Evolutionary conservation across 768 basidiomycete species (phyloP), one percentile per base, ranked within the genome.

Genomic region (Kwoniella europaea): DNA sequence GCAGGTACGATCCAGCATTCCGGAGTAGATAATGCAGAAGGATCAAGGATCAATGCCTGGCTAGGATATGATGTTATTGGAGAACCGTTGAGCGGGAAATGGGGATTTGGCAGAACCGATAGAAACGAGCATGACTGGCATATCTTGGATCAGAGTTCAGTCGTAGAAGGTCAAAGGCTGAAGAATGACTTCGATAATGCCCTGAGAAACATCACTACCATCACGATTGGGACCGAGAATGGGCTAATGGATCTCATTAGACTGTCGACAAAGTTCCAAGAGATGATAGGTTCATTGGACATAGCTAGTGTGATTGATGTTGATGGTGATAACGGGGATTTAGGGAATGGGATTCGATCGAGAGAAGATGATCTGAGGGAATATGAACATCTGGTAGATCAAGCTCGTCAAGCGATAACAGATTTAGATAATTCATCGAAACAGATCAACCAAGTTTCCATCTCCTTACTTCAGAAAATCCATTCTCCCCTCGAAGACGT

Each of bases 301-400:
- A 74, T 84, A 10, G 80, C 82, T 10, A 72, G 65, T 15, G 67
- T 65, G 10, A 65, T 84, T 55, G 84, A 84, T 73, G 67, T 83
- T 10, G 82, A 84, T 55, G 79, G 79, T 0, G 77, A 80, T 46
- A 81, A 78, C 42, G 79, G 80, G 3, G 78, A 79, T 41, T 60
- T 72, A 4, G 69, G 69, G 9, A 46, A 57, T 7, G 56, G 52
- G 54, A 55, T 29, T 22, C 29, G 72, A 50, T 61, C 71, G 1
- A 67, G 54, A 24, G 67, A 74, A 12, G 70, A 75, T 24, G 63
- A 74, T 67, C 42, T 62, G 41, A 58, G 66, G 24, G 46, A 62
- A 29, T 83, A 81, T 68, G 63, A 46, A 15, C 68, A 73, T 52
- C 68, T 82, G 10, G 80, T 80, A 4, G 52, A 67, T 12, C 68